Percentiles rank a stretch among this genome's conserved stretches.
Conservation (phyloP, 2,329 filamentous ascomycete genomes). For the Ilyonectria robusta region DNA sequence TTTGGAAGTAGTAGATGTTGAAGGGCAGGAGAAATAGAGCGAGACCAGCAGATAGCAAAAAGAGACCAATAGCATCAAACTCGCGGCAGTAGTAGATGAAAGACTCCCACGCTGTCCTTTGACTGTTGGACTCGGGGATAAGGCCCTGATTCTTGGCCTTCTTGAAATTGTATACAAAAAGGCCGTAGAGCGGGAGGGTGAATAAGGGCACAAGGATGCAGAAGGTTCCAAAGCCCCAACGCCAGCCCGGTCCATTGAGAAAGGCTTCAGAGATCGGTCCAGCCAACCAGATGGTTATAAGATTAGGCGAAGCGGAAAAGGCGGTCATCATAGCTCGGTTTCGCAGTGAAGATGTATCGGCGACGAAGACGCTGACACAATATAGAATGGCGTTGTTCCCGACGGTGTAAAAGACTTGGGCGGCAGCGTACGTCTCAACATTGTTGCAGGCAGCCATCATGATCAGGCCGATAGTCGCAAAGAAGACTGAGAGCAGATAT, state of each 20-base stretch:
- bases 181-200: slow-evolving; percentile 39
- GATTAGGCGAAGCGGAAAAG: slow-evolving; percentile 39
- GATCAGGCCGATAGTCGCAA: slow-evolving; percentile 66
- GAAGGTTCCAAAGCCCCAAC: slow-evolving; percentile 67
- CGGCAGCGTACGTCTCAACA: not conserved
- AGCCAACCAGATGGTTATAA: slow-evolving; percentile 24
- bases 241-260: slow-evolving; percentile 45
- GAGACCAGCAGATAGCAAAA: slow-evolving; percentile 64
- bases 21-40: slow-evolving; percentile 71
- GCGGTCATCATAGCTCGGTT: slow-evolving; percentile 53
- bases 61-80: slow-evolving; percentile 58
- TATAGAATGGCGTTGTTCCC: slow-evolving; percentile 56
- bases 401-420: slow-evolving; percentile 39
- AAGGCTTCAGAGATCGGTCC: slow-evolving; percentile 46
- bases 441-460: slow-evolving; percentile 7
- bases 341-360: slow-evolving; percentile 49
- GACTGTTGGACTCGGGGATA: not conserved
- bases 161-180: slow-evolving; percentile 40
- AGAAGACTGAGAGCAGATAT: slow-evolving; percentile 64
- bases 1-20: slow-evolving; percentile 61
- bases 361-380: slow-evolving; percentile 49
- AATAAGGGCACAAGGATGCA: slow-evolving; percentile 69
- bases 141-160: slow-evolving; percentile 42
- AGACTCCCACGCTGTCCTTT: slow-evolving; percentile 52
- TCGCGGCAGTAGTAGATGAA: slow-evolving; percentile 50